Evolutionary conservation across 2,329 filamentous ascomycete genomes (phyloP), one percentile per base, ranked within the genome.

Genomic region (Aspergillus japonicus): DNA sequence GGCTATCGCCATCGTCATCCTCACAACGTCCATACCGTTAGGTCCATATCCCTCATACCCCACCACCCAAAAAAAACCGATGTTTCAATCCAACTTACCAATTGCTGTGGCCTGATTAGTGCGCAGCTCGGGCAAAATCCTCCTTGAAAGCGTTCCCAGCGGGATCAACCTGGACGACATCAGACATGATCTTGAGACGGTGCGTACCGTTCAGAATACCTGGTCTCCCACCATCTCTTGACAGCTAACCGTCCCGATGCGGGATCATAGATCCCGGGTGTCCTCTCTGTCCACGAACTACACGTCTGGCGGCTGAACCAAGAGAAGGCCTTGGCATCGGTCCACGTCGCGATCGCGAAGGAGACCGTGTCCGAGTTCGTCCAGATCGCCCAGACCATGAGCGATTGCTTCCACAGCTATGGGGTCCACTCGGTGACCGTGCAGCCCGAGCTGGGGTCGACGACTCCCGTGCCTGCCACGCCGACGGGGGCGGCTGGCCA

Each of bases 221-320:
- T 29, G 7, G 5, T 29, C 6, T 29, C 7, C 7, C 26, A 8
- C 2, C 26, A 8, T 29, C 26, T 10, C 26, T 29, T 8, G 1
- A 29, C 2, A 7, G 26, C 26, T 29, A 2, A 29, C 7, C 26
- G 26, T 29, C 8, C 26, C 6, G 2, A 29, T 26, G 26, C 26
- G 26, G 8, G 26, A 26, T 7, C 26, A 8, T 16, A 35, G 33
- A 12, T 35, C 4, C 82, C 85, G 0, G 88, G 88, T 1, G 81
- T 91, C 47, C 71, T 83, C 23, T 86, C 85, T 0, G 81, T 91
- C 19, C 87, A 90, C 64, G 87, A 91, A 65, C 78, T 91, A 21
- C 88, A 90, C 65, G 82, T 90, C 60, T 92, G 89, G 89, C 81
- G 85, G 2, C 79, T 92, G 6, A 85, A 89, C 68, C 87, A 92